Base-by-base conservation (phyloP, 2,329 filamentous ascomycete species). In the Exophiala sideris region DNA sequence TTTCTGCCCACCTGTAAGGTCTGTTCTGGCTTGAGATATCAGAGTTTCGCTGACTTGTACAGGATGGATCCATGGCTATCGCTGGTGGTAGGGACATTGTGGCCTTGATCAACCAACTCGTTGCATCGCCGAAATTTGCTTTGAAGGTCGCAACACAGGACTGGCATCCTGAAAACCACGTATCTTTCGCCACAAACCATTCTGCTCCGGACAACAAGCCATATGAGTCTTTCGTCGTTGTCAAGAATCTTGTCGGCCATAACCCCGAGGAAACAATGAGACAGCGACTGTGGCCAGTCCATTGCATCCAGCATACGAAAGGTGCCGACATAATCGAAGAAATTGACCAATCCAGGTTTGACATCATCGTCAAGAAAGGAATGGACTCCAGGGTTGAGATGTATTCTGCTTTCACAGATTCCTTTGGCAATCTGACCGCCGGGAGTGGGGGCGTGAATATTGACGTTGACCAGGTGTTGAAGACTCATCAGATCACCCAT, bases 401-500 rank as follows among this genome's bases (percentile, higher is more conserved):
- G 88, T 97, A 96, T 73, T 92, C 87, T 58, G 91, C 87, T 0
- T 97, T 99, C 65, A 86, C 86, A 57, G 88, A 91, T 67, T 88
- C 89, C 0, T 92, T 96, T 64, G 71, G 71, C 36, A 77, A 78
- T 51, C 56, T 64, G 46, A 70, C 72, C 58, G 65, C 68, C 48
- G 62, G 62, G 11, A 62, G 65, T 45, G 66, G 65, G 12, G 61
- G 62, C 29, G 74, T 73, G 36, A 70, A 73, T 64, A 85, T 81
- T 64, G 84, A 85, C 11, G 74, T 97, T 21, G 79, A 78, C 1
- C 73, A 66, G 1, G 66, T 76, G 45, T 69, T 99, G 62, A 77
- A 70, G 48, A 76, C 75, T 2, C 74, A 74, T 12, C 75, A 72
- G 0, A 75, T 95, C 24, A 90, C 88, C 5, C 81, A 95, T 68